phyloP scores from a whole-genome alignment of 1,284 basidiomycete species.

The Tremellales sp. region DNA sequence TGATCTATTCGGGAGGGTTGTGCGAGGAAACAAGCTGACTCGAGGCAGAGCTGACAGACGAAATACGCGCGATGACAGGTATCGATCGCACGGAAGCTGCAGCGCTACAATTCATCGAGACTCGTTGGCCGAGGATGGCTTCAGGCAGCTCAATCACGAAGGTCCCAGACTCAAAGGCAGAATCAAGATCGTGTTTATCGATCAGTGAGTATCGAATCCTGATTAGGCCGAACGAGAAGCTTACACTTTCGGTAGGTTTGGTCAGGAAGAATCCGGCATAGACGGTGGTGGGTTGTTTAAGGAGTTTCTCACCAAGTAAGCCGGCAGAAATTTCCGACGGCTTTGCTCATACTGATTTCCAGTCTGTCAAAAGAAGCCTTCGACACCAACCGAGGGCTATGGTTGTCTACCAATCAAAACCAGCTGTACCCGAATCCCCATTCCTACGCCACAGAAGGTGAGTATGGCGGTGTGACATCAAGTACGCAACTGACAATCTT shows the following conservation, averaged over 20 bases:
- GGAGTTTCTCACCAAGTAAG: slow-evolving; percentile 97
- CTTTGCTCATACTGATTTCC: too few species aligned
- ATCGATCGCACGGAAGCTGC: slow-evolving; percentile 6
- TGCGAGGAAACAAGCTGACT: too few species aligned
- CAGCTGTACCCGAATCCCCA: slow-evolving; percentile 95
- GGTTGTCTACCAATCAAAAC: slow-evolving; percentile 83
- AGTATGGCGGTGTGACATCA: slow-evolving; percentile 30
- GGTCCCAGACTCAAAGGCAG: slow-evolving; percentile 73
- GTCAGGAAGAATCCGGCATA: slow-evolving; percentile 39
- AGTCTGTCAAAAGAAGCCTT: slow-evolving; percentile 86
- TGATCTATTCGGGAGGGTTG: too few species aligned
- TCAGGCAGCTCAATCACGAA: slow-evolving; percentile 58
- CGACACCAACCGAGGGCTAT: slow-evolving; percentile 88
- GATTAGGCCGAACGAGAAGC: background rate
- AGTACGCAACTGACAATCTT: slow-evolving; percentile 4
- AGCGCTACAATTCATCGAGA: slow-evolving; percentile 66
- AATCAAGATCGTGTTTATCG: slow-evolving; percentile 83
- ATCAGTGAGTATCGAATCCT: slow-evolving; percentile 61
- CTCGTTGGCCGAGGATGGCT: slow-evolving; percentile 81
- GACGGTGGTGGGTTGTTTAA: slow-evolving; percentile 98
- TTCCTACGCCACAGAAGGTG: slow-evolving; percentile 76
- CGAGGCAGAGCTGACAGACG: slow-evolving; percentile 35
- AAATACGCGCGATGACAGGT: slow-evolving; percentile 34
- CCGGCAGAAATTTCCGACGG: too few species aligned
- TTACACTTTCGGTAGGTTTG: slow-evolving; percentile 21